A percentile compares a stretch with the other conserved stretches of the same genome.
These are phyloP conservation scores for Massarina eburnea DNA, from an alignment of 2,329 filamentous ascomycete genomes.

Conservation along the genomic window DNA sequence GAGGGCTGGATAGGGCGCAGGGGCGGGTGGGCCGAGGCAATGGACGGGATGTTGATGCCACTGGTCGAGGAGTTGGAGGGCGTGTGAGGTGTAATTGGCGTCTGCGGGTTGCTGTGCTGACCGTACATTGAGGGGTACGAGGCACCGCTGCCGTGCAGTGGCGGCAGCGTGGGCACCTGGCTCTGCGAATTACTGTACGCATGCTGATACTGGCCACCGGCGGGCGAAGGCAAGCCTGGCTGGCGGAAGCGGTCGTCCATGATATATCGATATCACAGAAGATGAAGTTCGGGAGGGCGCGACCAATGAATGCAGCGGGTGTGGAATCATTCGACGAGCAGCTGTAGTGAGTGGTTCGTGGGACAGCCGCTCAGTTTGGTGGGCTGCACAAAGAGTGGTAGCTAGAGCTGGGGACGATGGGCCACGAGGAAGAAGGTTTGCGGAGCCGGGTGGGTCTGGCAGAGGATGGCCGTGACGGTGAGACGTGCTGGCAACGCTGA, in stretches of 20 bases:
- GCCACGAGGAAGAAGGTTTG: slow-evolving; percentile 35
- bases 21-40: slow-evolving; percentile 37
- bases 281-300: slow-evolving; percentile 28
- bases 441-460: slow-evolving; percentile 39
- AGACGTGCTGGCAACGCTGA: slow-evolving; percentile 12
- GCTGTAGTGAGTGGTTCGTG: slow-evolving; percentile 22
- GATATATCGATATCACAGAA: slow-evolving; percentile 20
- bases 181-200: slow-evolving; percentile 34
- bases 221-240: slow-evolving; percentile 26
- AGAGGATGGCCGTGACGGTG: slow-evolving; percentile 21
- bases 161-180: slow-evolving; percentile 39
- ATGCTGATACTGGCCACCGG: slow-evolving; percentile 31
- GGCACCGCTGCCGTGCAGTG: slow-evolving; percentile 32
- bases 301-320: slow-evolving; percentile 33
- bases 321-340: slow-evolving; percentile 36
- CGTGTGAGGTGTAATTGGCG: slow-evolving; percentile 41
- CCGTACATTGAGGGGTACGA: slow-evolving; percentile 36
- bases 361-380: slow-evolving; percentile 24
- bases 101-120: slow-evolving; percentile 40
- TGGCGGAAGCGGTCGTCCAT: slow-evolving; percentile 45
- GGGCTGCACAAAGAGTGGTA: slow-evolving; percentile 26
- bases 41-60: slow-evolving; percentile 35
- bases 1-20: slow-evolving; percentile 42
- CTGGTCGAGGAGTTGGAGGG: slow-evolving; percentile 36
- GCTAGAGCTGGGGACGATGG: slow-evolving; percentile 28